Base-by-base conservation (phyloP, 306 rosid species). In the Sicyos edulis region DNA sequence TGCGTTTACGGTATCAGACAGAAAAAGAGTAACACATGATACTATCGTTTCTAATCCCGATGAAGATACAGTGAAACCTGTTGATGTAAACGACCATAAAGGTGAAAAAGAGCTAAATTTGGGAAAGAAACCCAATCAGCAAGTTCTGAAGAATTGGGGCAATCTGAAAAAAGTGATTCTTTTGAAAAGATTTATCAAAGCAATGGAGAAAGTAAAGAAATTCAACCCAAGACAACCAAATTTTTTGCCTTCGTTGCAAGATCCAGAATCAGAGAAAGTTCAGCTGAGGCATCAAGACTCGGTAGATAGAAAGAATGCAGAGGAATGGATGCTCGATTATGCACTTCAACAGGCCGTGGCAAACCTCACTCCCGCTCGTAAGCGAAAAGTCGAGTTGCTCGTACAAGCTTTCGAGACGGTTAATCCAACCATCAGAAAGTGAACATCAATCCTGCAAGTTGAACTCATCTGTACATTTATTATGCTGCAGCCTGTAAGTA, bases 251-350 rank as follows among this genome's bases (percentile, higher is more conserved):
- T 20, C 72, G 44, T 85, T 81, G 82, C 72, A 78, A 62, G 86
- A 80, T 65, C 51, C 85, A 8, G 91, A 89, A 85, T 78, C 84
- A 26, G 95, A 91, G 47, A 87, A 82, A 1, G 95, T 89, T 75
- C 40, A 71, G 53, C 64, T 95, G 72, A 91, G 85, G 91, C 96
- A 81, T 72, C 91, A 79, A 75, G 87, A 72, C 75, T 73, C 74
- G 78, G 95, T 74, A 29, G 95, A 78, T 65, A 87, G 88, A 78
- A 91, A 82, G 81, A 89, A 87, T 19, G 78, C 95, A 4, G 96
- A 87, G 84, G 99, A 95, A 78, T 95, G 97, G 97, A 89, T 91
- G 99, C 96, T 95, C 72, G 99, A 95, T 79, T 77, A 85, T 70
- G 99, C 99, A 47, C 86, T 95, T 79, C 83, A 85, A 81, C 90